Base-by-base conservation (phyloP, 441 rosid genomes). In the Daphne laureola region DNA sequence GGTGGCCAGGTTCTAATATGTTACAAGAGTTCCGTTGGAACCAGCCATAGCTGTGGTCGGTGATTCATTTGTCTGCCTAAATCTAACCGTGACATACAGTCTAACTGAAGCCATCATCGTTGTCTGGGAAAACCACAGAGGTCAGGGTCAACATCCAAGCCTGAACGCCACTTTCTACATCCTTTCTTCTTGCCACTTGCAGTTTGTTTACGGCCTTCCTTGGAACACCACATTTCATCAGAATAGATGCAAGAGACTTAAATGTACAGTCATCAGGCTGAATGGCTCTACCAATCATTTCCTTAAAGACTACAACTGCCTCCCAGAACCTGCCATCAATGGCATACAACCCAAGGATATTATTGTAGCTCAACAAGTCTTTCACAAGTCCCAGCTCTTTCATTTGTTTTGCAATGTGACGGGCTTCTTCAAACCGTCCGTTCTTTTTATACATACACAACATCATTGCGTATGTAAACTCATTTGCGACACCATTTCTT, bases 401-500 rank as follows among this genome's bases (percentile, higher is more conserved):
- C 91, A 84, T 87, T 69, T 74, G 72, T 49, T 71, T 79, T 14
- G 89, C 95, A 18, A 86, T 73, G 46, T 53, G 77, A 63, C 51
- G 52, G 16, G 91, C 95, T 66, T 84, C 88, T 40, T 76, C 83
- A 16, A 82, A 78, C 59, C 86, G 76, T 50, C 86, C 78, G 23
- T 83, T 78, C 66, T 77, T 69, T 75, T 74, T 87, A 62, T 85
- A 79, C 92, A 87, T 82, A 40, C 90, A 72, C 46, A 86, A 46
- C 89, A 91, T 86, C 95, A 80, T 91, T 4, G 90, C 87, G 53
- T 58, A 84, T 3, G 81, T 71, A 58, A 91, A 88, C 70, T 91
- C 96, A 59, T 86, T 91, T 17, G 90, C 89, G 43, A 73, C 78
- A 62, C 83, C 62, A 40, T 70, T 75, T 64, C 52, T 66, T 72